Evolutionary conservation across 208 protist species (phyloP), one percentile per base, ranked within the genome.

Genomic region (Acanthamoeba triangularis): DNA sequence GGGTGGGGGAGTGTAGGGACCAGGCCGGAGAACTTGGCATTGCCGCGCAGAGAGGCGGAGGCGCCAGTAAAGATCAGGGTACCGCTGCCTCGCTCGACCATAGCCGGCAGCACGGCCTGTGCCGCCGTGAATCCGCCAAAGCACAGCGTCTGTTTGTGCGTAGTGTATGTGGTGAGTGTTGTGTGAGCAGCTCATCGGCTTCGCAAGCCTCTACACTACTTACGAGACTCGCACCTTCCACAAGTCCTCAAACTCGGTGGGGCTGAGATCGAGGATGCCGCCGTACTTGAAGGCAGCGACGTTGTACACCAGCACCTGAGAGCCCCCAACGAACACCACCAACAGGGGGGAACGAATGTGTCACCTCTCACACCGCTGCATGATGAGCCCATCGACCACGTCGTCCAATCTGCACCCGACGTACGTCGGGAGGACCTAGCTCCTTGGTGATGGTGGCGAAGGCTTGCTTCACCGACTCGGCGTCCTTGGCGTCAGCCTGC

Each of bases 41-140:
- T n/a, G 14, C 96, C 96, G 47, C 85, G 90, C 2, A 97, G 23
- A 23, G 80, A 93, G 11, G 97, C 96, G n/a, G 97, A 97, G 3
- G 97, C 97, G 18, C 97, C 97, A 47, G 96, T 97, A 28, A 96
- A 96, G 23, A 98, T 82, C n/a, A 98, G 95, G 18, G 97, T 96
- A 41, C 96, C 90, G 25, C 90, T 30, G 41, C 94, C 74, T 25
- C 20, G 33, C 23, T 78, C 44, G 11, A 95, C 23, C 93, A 96
- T 96, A 33, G 47, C 35, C 44, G 82, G 80, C 69, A 97, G n/a
- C 16, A 97, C 95, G 44, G 94, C 80, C 41, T 97, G 93, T 18
- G 56, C 30, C 18, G 93, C 33, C 67, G 90, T 18, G 18, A 97
- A 91, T 10, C 44, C 84, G 33, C 95, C 95, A 16, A 96, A 72